phyloP scores from a whole-genome alignment of 495 filamentous ascomycete species.

The Penicillium egyptiacum region DNA sequence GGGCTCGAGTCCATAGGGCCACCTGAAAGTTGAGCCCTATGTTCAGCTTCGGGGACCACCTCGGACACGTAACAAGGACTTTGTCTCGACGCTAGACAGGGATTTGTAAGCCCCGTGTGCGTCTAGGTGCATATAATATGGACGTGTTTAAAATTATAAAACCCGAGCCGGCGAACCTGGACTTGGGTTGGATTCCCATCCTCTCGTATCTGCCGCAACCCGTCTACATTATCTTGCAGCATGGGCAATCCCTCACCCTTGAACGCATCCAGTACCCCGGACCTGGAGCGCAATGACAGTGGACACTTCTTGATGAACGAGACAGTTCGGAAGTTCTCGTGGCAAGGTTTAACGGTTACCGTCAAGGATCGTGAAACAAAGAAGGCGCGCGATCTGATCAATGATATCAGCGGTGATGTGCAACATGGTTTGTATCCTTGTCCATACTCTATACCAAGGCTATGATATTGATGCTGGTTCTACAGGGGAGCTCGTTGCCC shows the following conservation, averaged over 20 bases:
- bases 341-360: constrained; percentile 61
- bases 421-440: constrained; percentile 27
- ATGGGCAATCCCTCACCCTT: constrained; percentile 8
- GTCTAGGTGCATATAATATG: background rate
- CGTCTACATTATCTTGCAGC: constrained; percentile 4
- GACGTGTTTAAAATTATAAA: constrained; percentile 14
- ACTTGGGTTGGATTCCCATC: background rate
- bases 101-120: background rate
- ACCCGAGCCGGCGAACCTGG: background rate
- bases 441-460: background rate
- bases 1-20: background rate
- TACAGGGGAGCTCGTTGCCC: constrained; percentile 66
- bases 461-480: constrained; percentile 7
- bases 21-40: background rate
- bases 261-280: constrained; percentile 11
- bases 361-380: constrained; percentile 69
- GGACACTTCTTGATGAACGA: constrained; percentile 39
- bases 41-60: constrained; percentile 14
- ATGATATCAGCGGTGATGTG: constrained; percentile 33
- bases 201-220: background rate
- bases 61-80: background rate
- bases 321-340: constrained; percentile 54
- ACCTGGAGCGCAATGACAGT: constrained; percentile 32
- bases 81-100: background rate
- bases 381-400: constrained; percentile 45